Evolutionary conservation across 2,329 filamentous ascomycete genomes (phyloP), one percentile per base, ranked within the genome.

Genomic region (Talaromyces sp.): DNA sequence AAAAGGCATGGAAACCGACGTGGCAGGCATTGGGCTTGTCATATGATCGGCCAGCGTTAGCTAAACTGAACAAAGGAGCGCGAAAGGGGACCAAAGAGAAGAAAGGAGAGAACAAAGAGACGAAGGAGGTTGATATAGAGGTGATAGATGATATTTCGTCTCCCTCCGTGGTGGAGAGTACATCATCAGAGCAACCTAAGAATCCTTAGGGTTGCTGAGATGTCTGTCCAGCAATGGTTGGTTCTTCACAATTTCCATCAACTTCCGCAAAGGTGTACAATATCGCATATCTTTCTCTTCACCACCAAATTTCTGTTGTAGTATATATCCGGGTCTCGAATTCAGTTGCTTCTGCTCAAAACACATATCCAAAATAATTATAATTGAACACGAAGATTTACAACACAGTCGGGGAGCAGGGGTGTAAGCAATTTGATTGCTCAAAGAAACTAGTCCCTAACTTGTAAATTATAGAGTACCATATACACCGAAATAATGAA

Each of bases 1-100:
- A 84, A 73, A 79, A 83, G 69, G 80, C 79, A 66, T 92, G 90
- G 89, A 79, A 74, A 64, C 79, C 79, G 37, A 80, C 79, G 18
- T 81, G 79, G 79, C 72, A 79, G 70, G 72, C 72, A 21, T 61
- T 81, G 63, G 77, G 77, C 16, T 62, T 78, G 61, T 75, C 73
- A 64, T 76, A 75, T 66, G 70, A 75, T 61, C 70, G 73, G 33
- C 64, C 72, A 62, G 58, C 67, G 37, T 44, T 63, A 28, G 54
- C 42, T 2, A 58, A 57, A 28, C 57, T 63, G 25, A 23, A 57
- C 21, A 31, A 11, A 23, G 31, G 31, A 35, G 31, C 28, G 28
- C n/a, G n/a, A 9, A 35, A 37, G n/a, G 50, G 37, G 50, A 18
- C 54, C 3, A 42, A 57, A 11, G 12, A 25, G 40, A 56, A 31